Evolutionary conservation across 2,329 filamentous ascomycete genomes (phyloP), one percentile per base, ranked within the genome.

Genomic region (Hypoxylon sp.): DNA sequence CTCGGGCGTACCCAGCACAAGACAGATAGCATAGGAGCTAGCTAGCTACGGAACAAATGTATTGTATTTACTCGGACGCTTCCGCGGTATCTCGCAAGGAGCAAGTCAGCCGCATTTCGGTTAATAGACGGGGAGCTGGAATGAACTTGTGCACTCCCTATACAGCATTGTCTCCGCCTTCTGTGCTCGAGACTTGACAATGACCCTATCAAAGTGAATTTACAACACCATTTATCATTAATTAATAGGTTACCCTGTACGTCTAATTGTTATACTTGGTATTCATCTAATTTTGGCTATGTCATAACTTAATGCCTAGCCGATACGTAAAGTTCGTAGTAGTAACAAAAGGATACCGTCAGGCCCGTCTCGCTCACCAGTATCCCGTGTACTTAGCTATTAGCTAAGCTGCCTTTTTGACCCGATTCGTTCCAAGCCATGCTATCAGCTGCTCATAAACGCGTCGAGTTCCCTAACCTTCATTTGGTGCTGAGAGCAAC

Each of bases 401-500:
- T 48, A 53, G 11, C 24, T 52, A 54, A 16, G 42, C 14, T 18
- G 14, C 36, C 38, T 3, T 18, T 28, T 18, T n/a, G 11, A 48
- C 32, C 50, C 42, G 46, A 49, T 40, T 48, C 20, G 24, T 54
- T 59, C 20, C 44, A 51, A 59, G 22, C n/a, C 11, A 57, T 49
- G 26, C 32, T 32, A 49, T 57, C 22, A 28, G 32, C 30, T 40
- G 53, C 44, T 56, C 54, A 67, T 28, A 61, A 16, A 49, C 62
- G 67, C 33, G 64, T 54, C 49, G 56, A 57, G 33, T 46, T 57
- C 49, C 36, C 42, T 20, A 58, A 46, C 49, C 71, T 79, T 84
- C 83, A 90, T 83, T 89, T 89, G 82, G 86, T 89, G 82, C 94
- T 97, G 79, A 99, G 89, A 74, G 95, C 95, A 76, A 87, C 85